Evolutionary conservation across 345 rosid genomes (phyloP).

Genomic region (Lepidium aucheri): DNA sequence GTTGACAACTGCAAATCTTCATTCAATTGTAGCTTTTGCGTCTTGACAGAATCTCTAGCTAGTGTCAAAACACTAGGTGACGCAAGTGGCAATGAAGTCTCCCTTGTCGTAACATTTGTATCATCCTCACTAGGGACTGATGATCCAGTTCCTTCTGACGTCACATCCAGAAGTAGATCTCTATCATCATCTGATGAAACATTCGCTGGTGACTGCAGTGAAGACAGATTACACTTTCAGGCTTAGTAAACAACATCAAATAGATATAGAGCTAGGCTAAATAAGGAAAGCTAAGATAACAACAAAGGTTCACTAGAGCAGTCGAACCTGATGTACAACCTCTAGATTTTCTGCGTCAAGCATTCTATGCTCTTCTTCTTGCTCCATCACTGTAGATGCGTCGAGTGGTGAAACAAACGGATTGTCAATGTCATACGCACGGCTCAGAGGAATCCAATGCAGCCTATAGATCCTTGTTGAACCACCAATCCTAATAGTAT

Average conservation of each 20-base stretch:
- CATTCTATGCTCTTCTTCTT: constrained; percentile 30
- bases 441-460: constrained; percentile 70
- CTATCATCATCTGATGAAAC: constrained; percentile 29
- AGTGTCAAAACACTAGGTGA: constrained; percentile 6
- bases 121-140: constrained; percentile 33
- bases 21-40: constrained; percentile 13
- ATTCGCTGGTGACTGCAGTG: constrained; percentile 9
- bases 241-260: background rate
- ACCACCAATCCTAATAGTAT: constrained; percentile 60
- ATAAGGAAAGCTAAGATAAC: background rate
- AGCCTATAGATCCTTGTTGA: constrained; percentile 77
- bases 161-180: constrained; percentile 27
- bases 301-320: background rate
- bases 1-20: constrained; percentile 16
- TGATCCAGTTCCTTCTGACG: constrained; percentile 34
- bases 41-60: constrained; percentile 16
- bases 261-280: background rate
- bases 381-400: constrained; percentile 23
- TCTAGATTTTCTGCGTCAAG: constrained; percentile 19
- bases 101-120: constrained; percentile 14
- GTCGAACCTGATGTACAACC: constrained; percentile 31
- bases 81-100: constrained; percentile 22
- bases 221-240: background rate
- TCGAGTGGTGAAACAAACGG: constrained; percentile 39
- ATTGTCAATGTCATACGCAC: constrained; percentile 51